Percentiles rank a stretch among this genome's conserved stretches.
These are phyloP conservation scores for Trichosporon sp. DNA, from an alignment of 1,284 basidiomycete genomes.

Conservation along the genomic window DNA sequence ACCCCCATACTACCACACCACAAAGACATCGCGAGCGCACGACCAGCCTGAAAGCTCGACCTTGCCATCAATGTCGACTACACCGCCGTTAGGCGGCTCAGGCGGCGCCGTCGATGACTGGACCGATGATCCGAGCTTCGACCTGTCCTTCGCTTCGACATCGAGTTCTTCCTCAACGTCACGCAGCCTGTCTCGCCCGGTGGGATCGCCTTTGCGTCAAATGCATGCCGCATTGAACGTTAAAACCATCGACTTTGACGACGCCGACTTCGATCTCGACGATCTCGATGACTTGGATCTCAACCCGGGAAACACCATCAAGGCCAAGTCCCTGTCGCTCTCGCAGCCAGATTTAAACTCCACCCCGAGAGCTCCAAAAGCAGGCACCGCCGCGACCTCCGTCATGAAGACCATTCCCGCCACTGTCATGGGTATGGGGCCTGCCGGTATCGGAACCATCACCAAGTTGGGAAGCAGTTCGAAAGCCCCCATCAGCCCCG, in stretches of 20 bases:
- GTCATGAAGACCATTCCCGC: conserved; percentile 20
- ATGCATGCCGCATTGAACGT: conserved; percentile 16
- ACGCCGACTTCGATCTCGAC: conserved; percentile 29
- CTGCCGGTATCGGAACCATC: conserved; percentile 38
- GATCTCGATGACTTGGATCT: conserved; percentile 19
- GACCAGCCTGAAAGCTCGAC: not conserved
- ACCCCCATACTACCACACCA: not conserved
- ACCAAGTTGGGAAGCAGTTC: conserved; percentile 27
- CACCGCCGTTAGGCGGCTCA: not conserved
- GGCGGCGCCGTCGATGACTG: conserved; percentile 31
- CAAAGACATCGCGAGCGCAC: not conserved
- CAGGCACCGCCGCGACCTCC: conserved; percentile 16
- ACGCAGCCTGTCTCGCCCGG: conserved; percentile 4
- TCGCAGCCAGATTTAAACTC: not conserved
- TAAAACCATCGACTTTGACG: conserved; percentile 18
- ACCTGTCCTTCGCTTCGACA: conserved; percentile 24
- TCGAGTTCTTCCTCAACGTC: conserved; percentile 21
- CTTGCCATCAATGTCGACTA: not conserved
- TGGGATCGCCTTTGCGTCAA: conserved; percentile 30
- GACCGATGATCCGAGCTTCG: conserved; percentile 42
- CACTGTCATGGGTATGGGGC: conserved; percentile 35
- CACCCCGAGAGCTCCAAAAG: conserved; percentile 5
- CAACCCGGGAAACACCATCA: conserved; percentile 4
- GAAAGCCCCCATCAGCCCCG: conserved; percentile 8
- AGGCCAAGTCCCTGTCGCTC: not conserved